A percentile compares a stretch with the other conserved stretches of the same genome.
Evolutionary conservation across 345 rosid species (phyloP).

Genomic region (Populus euphratica): DNA sequence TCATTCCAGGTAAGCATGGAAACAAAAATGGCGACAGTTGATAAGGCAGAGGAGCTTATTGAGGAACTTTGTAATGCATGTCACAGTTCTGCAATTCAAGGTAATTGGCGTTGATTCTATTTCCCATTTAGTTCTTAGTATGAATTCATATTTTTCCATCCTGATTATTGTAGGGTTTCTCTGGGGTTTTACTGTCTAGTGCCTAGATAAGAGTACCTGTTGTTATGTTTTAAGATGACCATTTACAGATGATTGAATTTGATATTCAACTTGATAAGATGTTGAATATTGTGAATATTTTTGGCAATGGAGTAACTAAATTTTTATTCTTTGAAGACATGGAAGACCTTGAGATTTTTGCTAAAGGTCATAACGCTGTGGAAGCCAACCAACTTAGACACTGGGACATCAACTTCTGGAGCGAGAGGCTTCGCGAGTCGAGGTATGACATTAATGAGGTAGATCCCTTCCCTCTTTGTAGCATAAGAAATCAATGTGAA

Average conservation of each 20-base stretch:
- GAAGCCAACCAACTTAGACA: conserved; percentile 69
- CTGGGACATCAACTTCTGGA: conserved; percentile 88
- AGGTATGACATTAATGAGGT: conserved; percentile 90
- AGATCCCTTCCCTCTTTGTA: conserved; percentile 6
- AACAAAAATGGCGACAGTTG: conserved; percentile 88
- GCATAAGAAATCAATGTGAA: too few relatives aligned
- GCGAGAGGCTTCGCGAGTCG: conserved; percentile 92
- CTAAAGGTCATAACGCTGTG: conserved; percentile 63
- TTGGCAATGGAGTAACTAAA: too few relatives aligned
- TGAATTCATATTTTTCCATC: too few relatives aligned
- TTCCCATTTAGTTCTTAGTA: too few relatives aligned
- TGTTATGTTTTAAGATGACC: too few relatives aligned
- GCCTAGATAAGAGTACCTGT: too few relatives aligned
- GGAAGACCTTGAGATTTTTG: conserved; percentile 67
- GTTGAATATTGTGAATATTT: not conserved
- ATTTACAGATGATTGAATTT: too few relatives aligned
- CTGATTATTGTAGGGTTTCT: too few relatives aligned
- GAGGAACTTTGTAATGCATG: conserved; percentile 83
- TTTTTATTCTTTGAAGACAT: conserved; percentile 42
- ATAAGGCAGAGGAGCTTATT: conserved; percentile 75
- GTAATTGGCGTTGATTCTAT: conserved; percentile 33
- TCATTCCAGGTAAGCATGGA: conserved; percentile 81
- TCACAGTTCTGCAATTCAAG: conserved; percentile 80
- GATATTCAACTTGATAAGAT: too few relatives aligned
- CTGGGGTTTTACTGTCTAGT: too few relatives aligned